Conservation (phyloP, 306 rosid genomes). For the Pyrus communis region DNA sequence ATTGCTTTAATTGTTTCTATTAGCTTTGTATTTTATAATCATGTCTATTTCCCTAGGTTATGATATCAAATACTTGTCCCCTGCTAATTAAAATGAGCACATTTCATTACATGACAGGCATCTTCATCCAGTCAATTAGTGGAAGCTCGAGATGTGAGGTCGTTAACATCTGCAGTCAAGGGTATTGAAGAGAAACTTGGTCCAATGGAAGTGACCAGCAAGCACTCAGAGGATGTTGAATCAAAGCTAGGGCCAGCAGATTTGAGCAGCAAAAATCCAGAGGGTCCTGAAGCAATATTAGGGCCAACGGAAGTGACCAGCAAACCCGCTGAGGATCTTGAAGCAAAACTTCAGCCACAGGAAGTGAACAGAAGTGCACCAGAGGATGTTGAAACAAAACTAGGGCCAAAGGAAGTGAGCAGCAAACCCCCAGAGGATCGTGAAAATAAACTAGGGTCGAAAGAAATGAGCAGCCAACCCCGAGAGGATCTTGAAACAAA, state of each 20-base stretch:
- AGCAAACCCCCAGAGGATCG: neutral
- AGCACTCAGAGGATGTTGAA: neutral
- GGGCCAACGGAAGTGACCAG: neutral
- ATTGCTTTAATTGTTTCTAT: neutral
- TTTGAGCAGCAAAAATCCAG: neutral
- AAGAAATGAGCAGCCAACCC: neutral
- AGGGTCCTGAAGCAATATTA: neutral
- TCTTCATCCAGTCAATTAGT: constrained; percentile 32
- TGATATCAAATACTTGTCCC: neutral
- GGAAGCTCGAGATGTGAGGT: constrained; percentile 54
- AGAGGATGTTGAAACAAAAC: neutral
- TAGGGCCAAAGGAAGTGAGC: neutral
- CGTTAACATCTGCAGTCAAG: constrained; percentile 44
- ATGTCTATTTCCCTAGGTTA: neutral
- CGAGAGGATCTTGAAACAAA: neutral
- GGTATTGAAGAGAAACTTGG: constrained; percentile 51
- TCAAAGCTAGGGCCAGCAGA: neutral
- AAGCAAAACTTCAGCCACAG: neutral
- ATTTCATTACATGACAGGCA: constrained; percentile 28
- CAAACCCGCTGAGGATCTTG: neutral
- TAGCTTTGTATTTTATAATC: neutral
- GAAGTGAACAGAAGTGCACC: neutral
- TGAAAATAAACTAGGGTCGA: neutral
- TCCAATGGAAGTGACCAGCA: constrained; percentile 27
- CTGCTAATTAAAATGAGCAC: constrained; percentile 6